Base-by-base conservation (phyloP, 192 early-diverging fungal genomes). In the Piromyces sp. region DNA sequence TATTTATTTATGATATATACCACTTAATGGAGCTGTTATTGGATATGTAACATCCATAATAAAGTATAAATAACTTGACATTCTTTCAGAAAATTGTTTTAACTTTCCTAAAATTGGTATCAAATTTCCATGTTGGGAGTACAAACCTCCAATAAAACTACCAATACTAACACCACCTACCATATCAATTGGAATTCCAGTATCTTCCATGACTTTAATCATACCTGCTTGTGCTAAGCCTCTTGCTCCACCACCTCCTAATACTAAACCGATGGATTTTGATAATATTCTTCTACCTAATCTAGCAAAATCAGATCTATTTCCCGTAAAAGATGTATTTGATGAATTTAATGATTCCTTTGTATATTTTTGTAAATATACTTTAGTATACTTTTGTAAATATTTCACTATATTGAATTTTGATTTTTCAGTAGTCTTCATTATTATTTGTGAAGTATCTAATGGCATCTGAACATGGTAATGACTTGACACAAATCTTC, bases 161-260 rank as follows among this genome's bases (percentile, higher is more conserved):
- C 98, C 98, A 83, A 98, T 98, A 80, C 93, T 94, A 0, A 96
- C 97, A n/a, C 98, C 98, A 30, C 98, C 97, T 79, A 99, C 89
- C 88, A 98, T 97, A 86, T 99, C 98, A 30, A 99, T 92, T 3
- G 97, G 97, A 38, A 99, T 94, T 0, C 98, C 98, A 6, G 95
- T 96, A 84, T 99, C 98, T 84, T 99, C 97, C 36, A 99, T 88
- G 0, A 96, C 96, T 40, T 91, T 90, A 83, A 99, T 94, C 38
- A 98, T 89, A 78, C 96, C 96, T 82, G 98, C 89, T 78, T 98
- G 96, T 0, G 94, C 88, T 78, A 98, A 94, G 14, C 98, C 98
- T 37, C 98, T 92, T 0, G 98, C 98, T 4, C 98, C 98, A 30
- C 98, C 98, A 30, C 98, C 98, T 29, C 98, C 95, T 30, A 99